Percentiles rank a stretch among this genome's conserved stretches.
Evolutionary conservation across 1,284 basidiomycete species (phyloP).

Genomic region (Ceratobasidium sp.): DNA sequence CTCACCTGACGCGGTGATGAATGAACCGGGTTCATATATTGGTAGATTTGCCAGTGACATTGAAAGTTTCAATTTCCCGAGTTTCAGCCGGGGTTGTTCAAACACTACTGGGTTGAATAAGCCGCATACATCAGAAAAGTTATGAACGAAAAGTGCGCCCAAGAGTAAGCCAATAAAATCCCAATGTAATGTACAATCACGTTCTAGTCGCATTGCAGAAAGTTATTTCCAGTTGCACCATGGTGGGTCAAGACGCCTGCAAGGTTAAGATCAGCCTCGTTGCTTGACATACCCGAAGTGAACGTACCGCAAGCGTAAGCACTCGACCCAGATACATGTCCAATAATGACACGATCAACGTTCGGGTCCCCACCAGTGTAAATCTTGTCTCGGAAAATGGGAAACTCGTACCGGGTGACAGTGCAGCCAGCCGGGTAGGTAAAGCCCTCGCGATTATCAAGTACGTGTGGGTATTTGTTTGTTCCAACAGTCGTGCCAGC

Average conservation of each 20-base stretch:
- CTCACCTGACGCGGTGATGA: too few species aligned
- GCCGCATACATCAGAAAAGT: too few species aligned
- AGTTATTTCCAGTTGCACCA: conserved; percentile 24
- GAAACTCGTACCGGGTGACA: conserved; percentile 27
- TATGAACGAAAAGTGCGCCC: too few species aligned
- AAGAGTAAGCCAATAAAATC: too few species aligned
- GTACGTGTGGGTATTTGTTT: conserved; percentile 26
- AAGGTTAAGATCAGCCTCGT: not conserved
- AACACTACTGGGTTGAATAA: too few species aligned
- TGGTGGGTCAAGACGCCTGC: conserved; percentile 24
- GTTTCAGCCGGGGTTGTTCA: too few species aligned
- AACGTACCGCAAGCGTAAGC: conserved; percentile 24
- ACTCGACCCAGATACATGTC: conserved; percentile 23
- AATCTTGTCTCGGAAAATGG: not conserved
- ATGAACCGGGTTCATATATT: too few species aligned
- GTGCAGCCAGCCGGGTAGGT: conserved; percentile 29
- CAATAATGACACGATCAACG: conserved; percentile 26
- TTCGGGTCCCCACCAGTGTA: conserved; percentile 28
- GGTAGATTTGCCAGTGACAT: too few species aligned
- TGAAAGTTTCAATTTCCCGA: too few species aligned
- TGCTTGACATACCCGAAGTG: not conserved
- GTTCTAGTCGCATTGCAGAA: conserved; percentile 19
- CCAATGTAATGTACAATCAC: too few species aligned
- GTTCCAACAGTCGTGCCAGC: conserved; percentile 23
- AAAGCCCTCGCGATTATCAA: conserved; percentile 26